Evolutionary conservation across 495 filamentous ascomycete genomes (phyloP).

Genomic region (Tetracladium setigerum): DNA sequence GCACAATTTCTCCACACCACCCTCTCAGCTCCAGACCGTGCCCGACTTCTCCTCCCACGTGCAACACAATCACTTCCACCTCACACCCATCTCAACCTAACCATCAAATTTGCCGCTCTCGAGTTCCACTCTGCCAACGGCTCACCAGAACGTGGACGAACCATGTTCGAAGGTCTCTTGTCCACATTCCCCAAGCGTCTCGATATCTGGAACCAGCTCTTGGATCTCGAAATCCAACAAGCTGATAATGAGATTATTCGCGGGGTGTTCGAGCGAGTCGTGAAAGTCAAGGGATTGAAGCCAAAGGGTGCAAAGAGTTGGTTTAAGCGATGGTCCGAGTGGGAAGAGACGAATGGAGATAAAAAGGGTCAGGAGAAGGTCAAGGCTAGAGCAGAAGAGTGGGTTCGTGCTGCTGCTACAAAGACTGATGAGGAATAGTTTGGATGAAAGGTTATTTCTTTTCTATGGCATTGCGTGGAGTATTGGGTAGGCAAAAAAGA

Average conservation of each 20-base stretch:
- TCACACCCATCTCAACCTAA: slow-evolving; percentile 65
- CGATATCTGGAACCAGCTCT: slow-evolving; percentile 84
- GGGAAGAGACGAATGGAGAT: slow-evolving; percentile 68
- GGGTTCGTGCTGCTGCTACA: slow-evolving; percentile 19
- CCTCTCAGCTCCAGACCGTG: slow-evolving; percentile 57
- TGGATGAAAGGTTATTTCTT: background rate
- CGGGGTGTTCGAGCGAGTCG: slow-evolving; percentile 74
- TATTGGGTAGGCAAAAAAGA: no score
- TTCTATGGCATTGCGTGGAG: no score
- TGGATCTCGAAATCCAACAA: slow-evolving; percentile 72
- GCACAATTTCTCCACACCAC: slow-evolving; percentile 81
- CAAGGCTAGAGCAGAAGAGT: slow-evolving; percentile 66
- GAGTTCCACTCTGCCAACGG: slow-evolving; percentile 83
- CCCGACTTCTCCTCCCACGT: slow-evolving; percentile 72
- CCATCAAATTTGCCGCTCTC: slow-evolving; percentile 79
- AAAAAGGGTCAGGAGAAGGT: slow-evolving; percentile 64
- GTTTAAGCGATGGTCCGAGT: slow-evolving; percentile 77
- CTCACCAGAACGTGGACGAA: slow-evolving; percentile 85
- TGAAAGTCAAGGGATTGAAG: slow-evolving; percentile 59
- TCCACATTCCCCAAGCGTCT: slow-evolving; percentile 78
- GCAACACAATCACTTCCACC: slow-evolving; percentile 76
- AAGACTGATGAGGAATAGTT: no score
- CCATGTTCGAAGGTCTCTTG: slow-evolving; percentile 85
- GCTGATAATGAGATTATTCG: slow-evolving; percentile 57
- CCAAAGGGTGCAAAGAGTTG: slow-evolving; percentile 67